Conservation (phyloP, 1,139 yeast species). For the Geotrichum histeridarum region DNA sequence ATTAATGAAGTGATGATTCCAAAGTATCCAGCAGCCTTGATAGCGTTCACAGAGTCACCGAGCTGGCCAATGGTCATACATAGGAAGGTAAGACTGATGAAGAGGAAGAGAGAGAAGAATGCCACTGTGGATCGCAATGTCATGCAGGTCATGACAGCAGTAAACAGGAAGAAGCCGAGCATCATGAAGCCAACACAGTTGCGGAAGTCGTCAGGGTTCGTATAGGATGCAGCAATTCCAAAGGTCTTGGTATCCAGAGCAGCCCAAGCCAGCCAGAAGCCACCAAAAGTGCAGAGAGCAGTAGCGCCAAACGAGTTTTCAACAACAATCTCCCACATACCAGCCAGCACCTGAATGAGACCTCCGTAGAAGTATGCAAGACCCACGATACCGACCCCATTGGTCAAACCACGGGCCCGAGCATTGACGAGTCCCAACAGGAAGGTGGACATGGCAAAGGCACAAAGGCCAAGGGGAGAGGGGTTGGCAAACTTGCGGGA, state of each 20-base stretch:
- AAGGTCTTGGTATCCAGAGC: slow-evolving; percentile 69
- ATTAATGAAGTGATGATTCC: slow-evolving; percentile 74
- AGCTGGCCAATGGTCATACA: slow-evolving; percentile 60
- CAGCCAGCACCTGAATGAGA: slow-evolving; percentile 66
- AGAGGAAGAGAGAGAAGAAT: slow-evolving; percentile 62
- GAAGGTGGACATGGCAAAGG: slow-evolving; percentile 81
- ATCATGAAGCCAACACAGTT: slow-evolving; percentile 70
- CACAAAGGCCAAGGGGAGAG: slow-evolving; percentile 79
- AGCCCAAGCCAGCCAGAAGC: slow-evolving; percentile 79
- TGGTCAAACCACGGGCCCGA: slow-evolving; percentile 54
- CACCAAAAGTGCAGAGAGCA: slow-evolving; percentile 75
- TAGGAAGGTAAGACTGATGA: slow-evolving; percentile 61
- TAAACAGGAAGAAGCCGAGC: slow-evolving; percentile 76
- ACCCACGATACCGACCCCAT: slow-evolving; percentile 59
- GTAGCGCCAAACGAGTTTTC: slow-evolving; percentile 92
- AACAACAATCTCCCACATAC: slow-evolving; percentile 62
- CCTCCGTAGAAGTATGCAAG: slow-evolving; percentile 85
- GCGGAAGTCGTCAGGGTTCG: slow-evolving; percentile 40
- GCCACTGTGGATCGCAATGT: slow-evolving; percentile 78
- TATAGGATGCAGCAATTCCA: slow-evolving; percentile 60
- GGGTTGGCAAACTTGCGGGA: slow-evolving; percentile 77
- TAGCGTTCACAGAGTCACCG: slow-evolving; percentile 39
- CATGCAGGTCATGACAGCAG: slow-evolving; percentile 58
- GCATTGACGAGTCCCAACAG: slow-evolving; percentile 64
- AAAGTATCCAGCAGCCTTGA: slow-evolving; percentile 72